Base-by-base conservation (phyloP, 768 basidiomycete species). In the Boletus barrowsii region DNA sequence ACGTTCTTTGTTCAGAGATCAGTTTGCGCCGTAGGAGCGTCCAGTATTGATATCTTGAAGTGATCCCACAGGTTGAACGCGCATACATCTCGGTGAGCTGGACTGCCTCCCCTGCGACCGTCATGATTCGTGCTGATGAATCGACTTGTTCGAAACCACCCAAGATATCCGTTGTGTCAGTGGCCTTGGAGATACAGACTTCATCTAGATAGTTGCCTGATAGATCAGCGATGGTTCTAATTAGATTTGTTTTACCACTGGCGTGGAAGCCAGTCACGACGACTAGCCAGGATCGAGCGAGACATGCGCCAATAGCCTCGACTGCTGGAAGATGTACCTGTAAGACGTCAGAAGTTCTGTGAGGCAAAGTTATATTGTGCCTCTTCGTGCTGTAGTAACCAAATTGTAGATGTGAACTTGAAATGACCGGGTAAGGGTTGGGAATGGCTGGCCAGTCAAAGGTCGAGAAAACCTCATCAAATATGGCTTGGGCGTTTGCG, bases 91-190 rank as follows among this genome's bases (percentile, higher is more conserved):
- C 75, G 3, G 78, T 54, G 1, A 79, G 55, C 24, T 57, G 55
- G 20, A 82, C 57, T 6, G 78, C 60, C 17, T 79, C 71, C 30
- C 78, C 72, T 11, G 81, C 64, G 10, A 79, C 53, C 17, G 65
- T 62, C 10, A 71, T 49, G 40, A 66, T 48, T 29, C 76, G 77
- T 35, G 74, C 72, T n/a, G 70, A 71, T 36, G 66, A 50, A 67
- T 93, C 89, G 26, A 87, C 83, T 72, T 98, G 96, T 71, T 99
- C 97, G 65, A 98, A 98, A 68, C 90, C 88, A 33, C 97, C 97
- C 42, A 99, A 74, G 33, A 99, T 86, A 70, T 99, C 97, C 69
- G 87, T 86, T 2, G 94, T 90, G 68, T 99, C 97, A 3, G 91
- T 93, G 8, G 90, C 86, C 54, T 81, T 86, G 68, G 90, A 95